Conservation (phyloP, 108 stramenopile species). For the Ochromonas danica region DNA sequence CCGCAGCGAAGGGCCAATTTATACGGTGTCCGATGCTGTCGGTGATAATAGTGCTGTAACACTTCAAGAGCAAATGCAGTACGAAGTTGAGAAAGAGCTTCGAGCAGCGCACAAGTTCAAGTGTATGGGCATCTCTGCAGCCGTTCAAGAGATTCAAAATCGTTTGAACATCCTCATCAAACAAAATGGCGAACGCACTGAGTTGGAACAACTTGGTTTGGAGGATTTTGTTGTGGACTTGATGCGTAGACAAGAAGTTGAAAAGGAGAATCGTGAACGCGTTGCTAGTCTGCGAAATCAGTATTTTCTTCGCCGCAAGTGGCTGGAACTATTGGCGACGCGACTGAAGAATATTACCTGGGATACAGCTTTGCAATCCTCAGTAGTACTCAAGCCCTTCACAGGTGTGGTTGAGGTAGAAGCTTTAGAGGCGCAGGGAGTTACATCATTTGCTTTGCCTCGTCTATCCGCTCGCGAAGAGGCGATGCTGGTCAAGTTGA, state of each 20-base stretch:
- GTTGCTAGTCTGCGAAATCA: not conserved
- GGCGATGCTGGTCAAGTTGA: not conserved
- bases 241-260: not conserved
- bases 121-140: not conserved
- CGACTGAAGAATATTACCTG: not conserved
- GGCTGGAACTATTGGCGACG: not conserved
- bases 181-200: not conserved
- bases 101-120: not conserved
- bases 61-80: not conserved
- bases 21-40: not conserved
- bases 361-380: not conserved
- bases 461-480: not conserved
- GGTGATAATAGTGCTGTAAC: not conserved
- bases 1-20: not conserved
- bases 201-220: not conserved
- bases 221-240: constrained; percentile 26
- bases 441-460: not conserved
- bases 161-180: not conserved
- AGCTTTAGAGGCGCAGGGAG: no score
- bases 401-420: no score
- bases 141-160: not conserved
- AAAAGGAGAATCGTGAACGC: not conserved
- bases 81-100: not conserved
- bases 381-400: not conserved
- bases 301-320: not conserved